phyloP scores from a whole-genome alignment of 768 basidiomycete genomes.

The Dendrothele bispora region DNA sequence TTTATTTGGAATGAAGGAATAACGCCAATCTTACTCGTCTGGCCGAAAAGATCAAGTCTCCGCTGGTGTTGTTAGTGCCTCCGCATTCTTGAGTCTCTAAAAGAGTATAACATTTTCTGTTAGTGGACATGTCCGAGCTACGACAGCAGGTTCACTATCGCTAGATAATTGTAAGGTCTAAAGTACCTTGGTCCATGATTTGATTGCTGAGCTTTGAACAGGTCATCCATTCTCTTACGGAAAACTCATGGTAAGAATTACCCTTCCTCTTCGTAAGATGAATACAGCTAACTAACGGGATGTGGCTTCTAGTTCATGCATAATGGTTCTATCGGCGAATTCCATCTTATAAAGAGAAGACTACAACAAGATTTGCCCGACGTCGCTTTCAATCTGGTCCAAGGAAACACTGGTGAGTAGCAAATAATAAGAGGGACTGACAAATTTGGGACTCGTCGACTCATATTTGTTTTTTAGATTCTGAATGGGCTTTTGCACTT shows the following conservation, averaged over 20 bases:
- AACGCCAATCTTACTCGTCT: slow-evolving; percentile 91
- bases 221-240: slow-evolving; percentile 92
- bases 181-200: no score
- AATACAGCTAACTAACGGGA: not conserved
- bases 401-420: slow-evolving; percentile 84
- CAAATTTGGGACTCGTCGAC: slow-evolving; percentile 1
- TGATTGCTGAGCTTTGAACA: no score
- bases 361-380: slow-evolving; percentile 79
- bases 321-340: slow-evolving; percentile 91
- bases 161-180: slow-evolving; percentile 94
- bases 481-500: slow-evolving; percentile 95
- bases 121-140: slow-evolving; percentile 90
- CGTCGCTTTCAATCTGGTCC: slow-evolving; percentile 81
- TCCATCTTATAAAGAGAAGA: slow-evolving; percentile 74
- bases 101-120: slow-evolving; percentile 6
- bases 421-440: not conserved
- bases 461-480: slow-evolving; percentile 51
- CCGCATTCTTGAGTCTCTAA: not conserved
- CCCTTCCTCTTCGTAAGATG: slow-evolving; percentile 1
- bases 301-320: slow-evolving; percentile 80
- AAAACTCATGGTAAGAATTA: slow-evolving; percentile 75
- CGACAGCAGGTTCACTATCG: slow-evolving; percentile 89
- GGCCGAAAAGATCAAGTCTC: slow-evolving; percentile 96
- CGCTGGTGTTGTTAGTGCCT: slow-evolving; percentile 81
- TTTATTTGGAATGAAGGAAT: no score